A percentile compares a stretch with the other conserved stretches of the same genome.
These are phyloP conservation scores for Phytophthora fragariae DNA, from an alignment of 352 stramenopile genomes.

Conservation along the genomic window DNA sequence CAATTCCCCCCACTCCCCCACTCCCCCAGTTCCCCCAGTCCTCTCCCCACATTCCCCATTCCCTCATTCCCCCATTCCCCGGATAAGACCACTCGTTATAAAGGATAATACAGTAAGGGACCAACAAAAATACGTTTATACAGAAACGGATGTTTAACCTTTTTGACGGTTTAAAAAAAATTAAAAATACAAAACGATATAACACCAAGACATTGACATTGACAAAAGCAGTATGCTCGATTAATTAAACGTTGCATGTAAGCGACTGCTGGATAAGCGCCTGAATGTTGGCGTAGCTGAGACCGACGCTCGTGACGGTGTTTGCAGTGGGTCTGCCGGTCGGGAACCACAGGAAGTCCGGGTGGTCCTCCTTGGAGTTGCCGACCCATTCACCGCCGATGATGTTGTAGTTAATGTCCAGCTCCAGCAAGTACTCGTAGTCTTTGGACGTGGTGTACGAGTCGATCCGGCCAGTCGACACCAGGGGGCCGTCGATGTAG, in stretches of 20 bases:
- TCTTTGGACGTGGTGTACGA: constrained; percentile 25
- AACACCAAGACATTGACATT: too few species aligned
- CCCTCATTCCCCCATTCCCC: too few species aligned
- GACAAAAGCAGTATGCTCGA: neutral
- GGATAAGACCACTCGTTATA: neutral
- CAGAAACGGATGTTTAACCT: too few species aligned
- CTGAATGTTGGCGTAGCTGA: constrained; percentile 38
- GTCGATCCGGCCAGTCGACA: constrained; percentile 32
- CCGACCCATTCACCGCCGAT: constrained; percentile 49
- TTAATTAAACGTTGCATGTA: neutral
- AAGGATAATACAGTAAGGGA: too few species aligned
- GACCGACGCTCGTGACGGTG: constrained; percentile 28
- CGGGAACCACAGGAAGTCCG: constrained; percentile 48
- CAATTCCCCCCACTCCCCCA: too few species aligned
- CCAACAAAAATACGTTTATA: too few species aligned
- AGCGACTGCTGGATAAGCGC: constrained; percentile 29
- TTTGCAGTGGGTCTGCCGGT: constrained; percentile 31
- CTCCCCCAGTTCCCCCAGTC: too few species aligned
- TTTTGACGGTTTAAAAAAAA: too few species aligned
- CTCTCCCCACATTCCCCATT: too few species aligned
- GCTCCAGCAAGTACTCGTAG: constrained; percentile 52
- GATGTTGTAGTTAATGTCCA: constrained; percentile 44
- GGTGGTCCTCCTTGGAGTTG: constrained; percentile 36
- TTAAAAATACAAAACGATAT: too few species aligned
- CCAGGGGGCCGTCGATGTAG: constrained; percentile 27